Evolutionary conservation across 202 grass and related monocot species (phyloP), one percentile per base, ranked within the genome.

Genomic region (Eragrostis tef): DNA sequence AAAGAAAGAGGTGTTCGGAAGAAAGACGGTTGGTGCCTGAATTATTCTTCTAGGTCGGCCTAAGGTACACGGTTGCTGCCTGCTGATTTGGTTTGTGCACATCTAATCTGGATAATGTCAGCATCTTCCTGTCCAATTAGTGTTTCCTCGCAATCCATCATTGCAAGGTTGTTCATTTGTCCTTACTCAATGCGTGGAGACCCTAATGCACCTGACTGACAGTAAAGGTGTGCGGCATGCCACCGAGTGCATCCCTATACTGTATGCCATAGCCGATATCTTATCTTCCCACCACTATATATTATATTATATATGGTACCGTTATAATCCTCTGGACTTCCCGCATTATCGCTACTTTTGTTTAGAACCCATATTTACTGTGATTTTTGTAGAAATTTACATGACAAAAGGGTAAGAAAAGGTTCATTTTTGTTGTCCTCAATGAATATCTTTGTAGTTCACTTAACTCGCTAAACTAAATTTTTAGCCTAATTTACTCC

Each of bases 51-150:
- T 60, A 22, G n/a, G 67, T 16, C 52, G 50, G 60, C 42, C 48
- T 64, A 67, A 85, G 36, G 22, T 64, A 71, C 64, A 76, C 44
- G 36, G 57, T 41, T 56, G 48, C 64, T 64, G 63, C 77, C 10
- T 81, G 77, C 74, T 83, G 66, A 15, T 45, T 77, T 44, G 82
- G 64, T 41, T 73, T 24, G 57, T 67, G 78, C 49, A 43, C 60
- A 77, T 81, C 87, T 56, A 81, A 60, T 77, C 65, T 77, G 82
- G 87, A 85, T 85, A 81, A 70, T 76, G 70, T 31, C 56, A 65
- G 56, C 56, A 70, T 64, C 70, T 76, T 84, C 76, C 36, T 64
- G n/a, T 74, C 10, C 57, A 22, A 22, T 65, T 65, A 59, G 71
- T 85, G 57, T 6, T 39, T 49, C 51, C n/a, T n/a, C n/a, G n/a